Evolutionary conservation across 768 basidiomycete genomes (phyloP), one percentile per base, ranked within the genome.

Genomic region (Tricholoma saponaceum): DNA sequence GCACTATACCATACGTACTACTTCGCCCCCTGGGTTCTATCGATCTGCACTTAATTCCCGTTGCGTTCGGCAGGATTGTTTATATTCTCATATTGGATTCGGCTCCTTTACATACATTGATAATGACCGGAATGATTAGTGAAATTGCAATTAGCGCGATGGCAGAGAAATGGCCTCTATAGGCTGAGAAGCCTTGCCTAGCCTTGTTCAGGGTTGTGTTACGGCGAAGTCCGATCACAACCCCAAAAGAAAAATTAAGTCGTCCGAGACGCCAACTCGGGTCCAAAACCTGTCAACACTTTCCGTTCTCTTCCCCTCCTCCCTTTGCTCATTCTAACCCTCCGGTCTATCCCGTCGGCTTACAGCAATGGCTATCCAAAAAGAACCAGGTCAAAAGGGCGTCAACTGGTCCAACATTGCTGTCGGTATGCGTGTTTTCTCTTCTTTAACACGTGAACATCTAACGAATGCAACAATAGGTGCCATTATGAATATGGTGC

Each of bases 401-500:
- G 78, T 93, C 64, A 93, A 81, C 78, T 95, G 91, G 92, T 92
- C 90, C 65, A 95, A 95, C 76, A 95, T 95, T 76, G 93, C 92
- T 62, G 88, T 96, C 71, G 92, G 92, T 93, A 69, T 66, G 90
- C 73, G 54, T 62, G 20, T 23, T 41, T 55, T 22, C 33, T 60
- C 56, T 23, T 7, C 32, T 53, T 58, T 50, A 7, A 28, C 47
- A 30, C 26, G 47, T 46, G 23, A 23, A 46, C 44, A n/a, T 32
- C 25, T 63, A 41, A 60, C 59, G 56, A 58, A 16, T 55, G 53
- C 51, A 70, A 28, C 52, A 41, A 57, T 62, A 94, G 95, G 95
- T 75, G 95, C 79, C 59, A 93, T 97, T 69, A 98, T 98, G 96
- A 98, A 98, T 81, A 91, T 99, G 91, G 94, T 96, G 77, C 66